Conservation (phyloP, 352 stramenopile genomes). For the Pythium phragmitis region DNA sequence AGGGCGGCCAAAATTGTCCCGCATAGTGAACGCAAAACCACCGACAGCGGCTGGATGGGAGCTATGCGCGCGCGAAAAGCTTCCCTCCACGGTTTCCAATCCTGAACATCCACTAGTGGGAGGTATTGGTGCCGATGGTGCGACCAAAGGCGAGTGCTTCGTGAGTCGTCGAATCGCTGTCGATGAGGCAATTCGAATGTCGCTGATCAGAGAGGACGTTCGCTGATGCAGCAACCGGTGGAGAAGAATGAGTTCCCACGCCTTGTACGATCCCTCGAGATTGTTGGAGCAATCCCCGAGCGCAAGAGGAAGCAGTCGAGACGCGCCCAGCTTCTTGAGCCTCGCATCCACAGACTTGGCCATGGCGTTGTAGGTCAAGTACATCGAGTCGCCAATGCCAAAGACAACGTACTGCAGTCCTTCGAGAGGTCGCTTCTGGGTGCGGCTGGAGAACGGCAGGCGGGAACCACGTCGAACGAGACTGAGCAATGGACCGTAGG, state of each 20-base stretch:
- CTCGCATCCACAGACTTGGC: constrained; percentile 86
- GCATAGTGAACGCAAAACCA: not conserved
- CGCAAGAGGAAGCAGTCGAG: constrained; percentile 85
- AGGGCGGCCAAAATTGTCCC: constrained; percentile 17
- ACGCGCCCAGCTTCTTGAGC: constrained; percentile 76
- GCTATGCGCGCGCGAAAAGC: too few species aligned
- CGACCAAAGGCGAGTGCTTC: not conserved
- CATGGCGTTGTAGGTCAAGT: constrained; percentile 95
- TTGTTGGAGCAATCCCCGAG: constrained; percentile 92
- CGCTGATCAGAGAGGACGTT: not conserved
- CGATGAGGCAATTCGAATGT: not conserved
- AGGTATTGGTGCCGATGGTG: not conserved
- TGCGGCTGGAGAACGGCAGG: not conserved
- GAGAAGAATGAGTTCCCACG: constrained; percentile 80
- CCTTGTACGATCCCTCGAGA: constrained; percentile 57
- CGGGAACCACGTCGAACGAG: not conserved
- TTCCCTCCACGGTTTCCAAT: too few species aligned
- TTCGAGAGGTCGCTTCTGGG: not conserved
- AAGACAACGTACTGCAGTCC: constrained; percentile 92
- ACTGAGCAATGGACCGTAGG: too few species aligned
- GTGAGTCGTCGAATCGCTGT: not conserved
- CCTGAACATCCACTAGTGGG: not conserved
- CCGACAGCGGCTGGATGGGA: not conserved
- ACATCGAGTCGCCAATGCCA: constrained; percentile 94
- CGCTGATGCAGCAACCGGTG: constrained; percentile 18